These are phyloP conservation scores for Bipolaris cookei DNA, from an alignment of 2,329 filamentous ascomycete genomes.

Conservation along the genomic window DNA sequence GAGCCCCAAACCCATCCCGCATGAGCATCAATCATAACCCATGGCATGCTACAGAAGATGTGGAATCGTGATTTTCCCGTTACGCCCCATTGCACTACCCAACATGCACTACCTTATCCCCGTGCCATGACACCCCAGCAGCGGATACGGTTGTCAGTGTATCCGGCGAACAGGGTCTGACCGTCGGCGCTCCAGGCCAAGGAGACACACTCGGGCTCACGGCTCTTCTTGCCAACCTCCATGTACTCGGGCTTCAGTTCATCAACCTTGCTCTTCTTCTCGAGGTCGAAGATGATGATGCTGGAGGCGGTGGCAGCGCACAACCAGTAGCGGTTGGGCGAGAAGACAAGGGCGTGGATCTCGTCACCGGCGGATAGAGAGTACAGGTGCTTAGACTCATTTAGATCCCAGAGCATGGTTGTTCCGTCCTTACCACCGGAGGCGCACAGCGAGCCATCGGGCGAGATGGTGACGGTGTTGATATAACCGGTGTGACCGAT, in stretches of 20 bases:
- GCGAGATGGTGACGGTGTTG: conserved; percentile 99
- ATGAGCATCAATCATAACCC: conserved; percentile 47
- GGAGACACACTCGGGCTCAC: conserved; percentile 96
- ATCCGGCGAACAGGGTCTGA: conserved; percentile 98
- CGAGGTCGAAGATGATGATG: conserved; percentile 99
- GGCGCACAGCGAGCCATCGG: conserved; percentile 97
- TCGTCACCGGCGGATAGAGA: conserved; percentile 98
- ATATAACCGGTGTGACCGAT: conserved; percentile 99
- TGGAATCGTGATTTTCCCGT: conserved; percentile 50
- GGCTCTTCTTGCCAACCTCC: conserved; percentile 96
- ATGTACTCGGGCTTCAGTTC: conserved; percentile 99
- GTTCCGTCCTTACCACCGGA: conserved; percentile 99
- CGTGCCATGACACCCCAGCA: conserved; percentile 53
- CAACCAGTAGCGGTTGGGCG: conserved; percentile 99
- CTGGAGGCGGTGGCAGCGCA: conserved; percentile 95
- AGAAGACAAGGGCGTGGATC: conserved; percentile 99
- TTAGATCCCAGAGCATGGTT: conserved; percentile 99
- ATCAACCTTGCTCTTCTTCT: conserved; percentile 99
- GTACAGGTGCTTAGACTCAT: conserved; percentile 99
- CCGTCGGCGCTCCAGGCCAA: conserved; percentile 98
- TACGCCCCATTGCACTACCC: conserved; percentile 35
- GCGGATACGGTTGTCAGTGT: conserved; percentile 89
- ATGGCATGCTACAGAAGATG: conserved; percentile 49
- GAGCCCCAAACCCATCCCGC: conserved; percentile 45
- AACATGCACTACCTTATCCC: conserved; percentile 44